Evolutionary conservation across 139 green algal species (phyloP), one percentile per base, ranked within the genome.

Genomic region (Asterochloris erici): DNA sequence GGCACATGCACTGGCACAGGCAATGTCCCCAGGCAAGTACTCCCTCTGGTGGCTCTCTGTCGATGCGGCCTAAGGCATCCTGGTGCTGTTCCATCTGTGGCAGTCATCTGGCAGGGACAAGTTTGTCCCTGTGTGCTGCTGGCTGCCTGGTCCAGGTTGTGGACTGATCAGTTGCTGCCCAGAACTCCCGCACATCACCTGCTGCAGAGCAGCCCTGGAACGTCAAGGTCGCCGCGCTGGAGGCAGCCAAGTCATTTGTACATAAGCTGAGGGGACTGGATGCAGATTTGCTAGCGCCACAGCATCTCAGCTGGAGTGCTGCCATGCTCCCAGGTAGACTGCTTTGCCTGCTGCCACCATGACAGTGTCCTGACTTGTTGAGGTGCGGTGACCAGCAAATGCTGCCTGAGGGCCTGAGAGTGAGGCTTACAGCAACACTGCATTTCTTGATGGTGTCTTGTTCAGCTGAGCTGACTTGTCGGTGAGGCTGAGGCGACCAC

Each of bases 11-110:
- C 47, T 84, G 17, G 61, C 63, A 29, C 21, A 74, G 12, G 17
- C 64, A 21, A 63, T 84, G 26, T 26, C 68, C 13, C 81, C 81
- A 71, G 81, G 81, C 81, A 27, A 61, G 19, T 12, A 17, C 11
- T n/a, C 24, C 17, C 9, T 14, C 29, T 76, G 29, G 12, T 15
- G 12, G 28, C 15, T 14, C 77, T 16, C 13, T 21, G 77, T 54
- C 54, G 29, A 27, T 12, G 17, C 13, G 26, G 28, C 16, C 28
- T 75, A 38, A 12, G 17, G n/a, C 27, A 26, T 29, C 14, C 17
- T 70, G 77, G 24, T 73, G 12, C 60, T 26, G 11, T 14, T 63
- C 10, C 14, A 38, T 73, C 29, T 14, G 15, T 54, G 14, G 24
- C 12, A 76, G 24, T 29, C 21, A 24, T 4, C 9, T 4, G 66